phyloP scores from a whole-genome alignment of 495 filamentous ascomycete genomes.

The Sporormia fimetaria region DNA sequence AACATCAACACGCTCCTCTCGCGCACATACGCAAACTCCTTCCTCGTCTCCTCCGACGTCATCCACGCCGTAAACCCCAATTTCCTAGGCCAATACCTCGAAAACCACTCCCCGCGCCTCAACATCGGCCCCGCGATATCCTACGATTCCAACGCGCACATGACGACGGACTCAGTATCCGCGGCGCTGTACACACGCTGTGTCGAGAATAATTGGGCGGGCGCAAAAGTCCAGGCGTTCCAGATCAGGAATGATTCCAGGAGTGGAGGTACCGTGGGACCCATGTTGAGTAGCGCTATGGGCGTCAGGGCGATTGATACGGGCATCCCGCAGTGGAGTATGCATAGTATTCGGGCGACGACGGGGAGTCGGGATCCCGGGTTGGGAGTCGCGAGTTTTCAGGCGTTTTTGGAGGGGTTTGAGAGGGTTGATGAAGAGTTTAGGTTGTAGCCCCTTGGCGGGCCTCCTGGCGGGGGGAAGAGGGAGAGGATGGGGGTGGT shows the following conservation, averaged over 20 bases:
- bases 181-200: conserved; percentile 63
- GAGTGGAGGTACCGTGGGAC: conserved; percentile 88
- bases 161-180: conserved; percentile 78
- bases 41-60: conserved; percentile 87
- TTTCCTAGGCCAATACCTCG: conserved; percentile 67
- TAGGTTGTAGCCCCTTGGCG: too few species aligned
- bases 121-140: conserved; percentile 80
- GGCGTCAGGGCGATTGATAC: conserved; percentile 82
- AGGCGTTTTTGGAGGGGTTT: conserved; percentile 79
- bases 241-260: conserved; percentile 88
- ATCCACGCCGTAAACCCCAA: conserved; percentile 94
- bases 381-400: conserved; percentile 75
- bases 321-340: conserved; percentile 82
- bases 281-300: conserved; percentile 70
- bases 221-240: conserved; percentile 68
- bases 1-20: conserved; percentile 48
- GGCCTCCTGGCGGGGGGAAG: too few species aligned
- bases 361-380: conserved; percentile 81
- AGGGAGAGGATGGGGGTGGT: too few species aligned
- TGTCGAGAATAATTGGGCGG: conserved; percentile 51
- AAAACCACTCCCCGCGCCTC: conserved; percentile 74
- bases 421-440: conserved; percentile 84
- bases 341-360: conserved; percentile 90
- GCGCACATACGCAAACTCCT: conserved; percentile 84
- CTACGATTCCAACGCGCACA: conserved; percentile 83